Base-by-base conservation (phyloP, 768 basidiomycete species). In the Dacryopinax primogenitus region DNA sequence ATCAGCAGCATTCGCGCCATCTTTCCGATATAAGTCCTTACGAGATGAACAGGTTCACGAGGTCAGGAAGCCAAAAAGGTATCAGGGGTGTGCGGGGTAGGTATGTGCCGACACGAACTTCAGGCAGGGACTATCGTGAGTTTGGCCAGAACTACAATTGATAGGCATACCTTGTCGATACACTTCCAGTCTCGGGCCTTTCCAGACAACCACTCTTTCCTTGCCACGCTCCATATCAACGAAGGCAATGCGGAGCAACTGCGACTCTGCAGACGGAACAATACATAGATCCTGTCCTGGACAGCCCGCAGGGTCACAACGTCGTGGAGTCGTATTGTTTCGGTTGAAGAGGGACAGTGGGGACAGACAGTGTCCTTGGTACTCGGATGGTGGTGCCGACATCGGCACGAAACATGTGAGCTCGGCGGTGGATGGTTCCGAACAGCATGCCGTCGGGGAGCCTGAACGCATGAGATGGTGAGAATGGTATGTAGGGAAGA, bases 91-190 rank as follows among this genome's bases (percentile, higher is more conserved):
- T 58, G 51, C 51, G 51, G 51, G 51, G 26, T 30, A 58, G 51
- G 26, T 58, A 58, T 32, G 51, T 58, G 51, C 51, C 51, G 51
- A 58, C 51, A 30, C 51, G 51, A 13, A 58, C 51, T 58, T 3
- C 6, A 13, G 15, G 37, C n/a, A 4, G 18, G 26, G 3, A 30
- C 13, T 7, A 30, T 58, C 41, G 23, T 15, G 41, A 23, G 51
- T 30, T 32, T 18, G 51, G 51, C 32, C 51, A 4, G 21, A 32
- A 58, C 18, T 30, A 18, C 4, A 30, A 58, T 58, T 58, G 26
- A 13, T 18, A 6, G 4, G 9, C 23, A 21, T 58, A 58, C 51
- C 51, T 58, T 58, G 51, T 58, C 51, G 51, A 23, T 30, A 58
- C 11, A 58, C 51, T 21, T 58, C 51, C 26, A 21, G 21, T 32